These are phyloP conservation scores for Stevia rebaudiana DNA, from an alignment of 140 eudicot genomes.

Conservation along the genomic window DNA sequence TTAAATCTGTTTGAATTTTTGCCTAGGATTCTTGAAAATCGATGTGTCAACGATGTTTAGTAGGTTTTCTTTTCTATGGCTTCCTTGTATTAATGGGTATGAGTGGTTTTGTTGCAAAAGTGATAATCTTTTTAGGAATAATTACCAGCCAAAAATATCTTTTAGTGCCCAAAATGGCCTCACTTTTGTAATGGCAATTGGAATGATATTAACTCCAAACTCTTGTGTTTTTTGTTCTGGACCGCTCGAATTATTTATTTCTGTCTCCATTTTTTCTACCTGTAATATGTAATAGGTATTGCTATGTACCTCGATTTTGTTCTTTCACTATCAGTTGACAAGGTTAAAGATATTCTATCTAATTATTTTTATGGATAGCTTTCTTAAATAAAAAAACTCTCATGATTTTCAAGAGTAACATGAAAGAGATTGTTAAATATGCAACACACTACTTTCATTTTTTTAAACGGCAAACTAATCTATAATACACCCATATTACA, in stretches of 20 bases:
- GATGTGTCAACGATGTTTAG: slow-evolving; percentile 2
- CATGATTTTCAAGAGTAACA: neutral
- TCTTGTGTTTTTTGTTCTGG: too few species aligned
- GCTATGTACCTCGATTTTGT: neutral
- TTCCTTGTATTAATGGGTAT: neutral
- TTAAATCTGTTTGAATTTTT: too few species aligned
- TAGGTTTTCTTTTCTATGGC: neutral
- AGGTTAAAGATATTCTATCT: slow-evolving; percentile 6
- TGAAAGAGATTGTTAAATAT: too few species aligned
- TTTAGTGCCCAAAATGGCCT: neutral
- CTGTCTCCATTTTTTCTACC: neutral
- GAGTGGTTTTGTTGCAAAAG: slow-evolving; percentile 4
- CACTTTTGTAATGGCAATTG: neutral
- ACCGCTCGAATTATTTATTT: too few species aligned
- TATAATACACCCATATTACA: too few species aligned
- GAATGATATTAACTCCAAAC: too few species aligned
- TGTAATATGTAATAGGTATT: neutral
- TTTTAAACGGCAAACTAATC: too few species aligned
- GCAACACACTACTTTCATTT: too few species aligned
- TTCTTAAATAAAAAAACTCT: neutral
- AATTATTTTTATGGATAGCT: neutral
- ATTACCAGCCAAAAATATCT: neutral
- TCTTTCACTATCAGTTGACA: slow-evolving; percentile 2
- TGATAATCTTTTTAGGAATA: neutral
- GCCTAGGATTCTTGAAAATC: too few species aligned